phyloP scores from a whole-genome alignment of 148 eudicot species.

The Cornus florida region DNA sequence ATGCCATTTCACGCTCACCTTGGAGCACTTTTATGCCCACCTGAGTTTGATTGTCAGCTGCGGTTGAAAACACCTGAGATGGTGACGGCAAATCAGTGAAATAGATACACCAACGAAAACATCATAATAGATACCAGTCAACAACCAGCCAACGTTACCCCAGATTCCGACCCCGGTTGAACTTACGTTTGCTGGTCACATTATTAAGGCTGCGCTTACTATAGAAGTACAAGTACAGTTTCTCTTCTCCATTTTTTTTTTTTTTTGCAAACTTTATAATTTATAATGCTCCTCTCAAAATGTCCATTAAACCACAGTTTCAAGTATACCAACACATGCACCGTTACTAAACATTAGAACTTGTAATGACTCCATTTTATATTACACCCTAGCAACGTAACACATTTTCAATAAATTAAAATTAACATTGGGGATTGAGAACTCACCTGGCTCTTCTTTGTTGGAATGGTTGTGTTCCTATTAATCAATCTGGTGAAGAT shows the following conservation, averaged over 20 bases:
- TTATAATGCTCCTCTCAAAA: background rate
- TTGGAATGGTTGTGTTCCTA: constrained; percentile 92
- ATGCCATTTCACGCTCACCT: constrained; percentile 97
- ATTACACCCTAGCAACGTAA: background rate
- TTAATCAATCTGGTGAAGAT: constrained; percentile 84
- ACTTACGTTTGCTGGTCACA: too few species aligned
- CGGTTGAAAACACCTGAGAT: constrained; percentile 85
- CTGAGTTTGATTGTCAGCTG: constrained; percentile 98
- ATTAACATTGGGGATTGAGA: background rate
- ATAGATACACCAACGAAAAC: background rate
- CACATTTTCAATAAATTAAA: background rate
- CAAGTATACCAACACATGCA: too few species aligned
- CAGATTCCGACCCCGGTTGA: background rate
- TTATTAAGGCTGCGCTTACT: background rate
- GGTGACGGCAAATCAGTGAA: background rate
- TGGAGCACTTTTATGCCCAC: constrained; percentile 94
- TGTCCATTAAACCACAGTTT: background rate
- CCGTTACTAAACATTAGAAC: too few species aligned
- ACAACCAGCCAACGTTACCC: background rate
- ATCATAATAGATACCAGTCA: background rate
- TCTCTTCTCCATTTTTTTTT: background rate
- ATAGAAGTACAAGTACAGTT: background rate
- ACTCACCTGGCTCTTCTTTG: constrained; percentile 92
- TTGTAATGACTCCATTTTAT: background rate
- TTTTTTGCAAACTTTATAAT: background rate